Evolutionary conservation across 331 rosid species (phyloP), one percentile per base, ranked within the genome.

Genomic region (Cydonia oblonga): DNA sequence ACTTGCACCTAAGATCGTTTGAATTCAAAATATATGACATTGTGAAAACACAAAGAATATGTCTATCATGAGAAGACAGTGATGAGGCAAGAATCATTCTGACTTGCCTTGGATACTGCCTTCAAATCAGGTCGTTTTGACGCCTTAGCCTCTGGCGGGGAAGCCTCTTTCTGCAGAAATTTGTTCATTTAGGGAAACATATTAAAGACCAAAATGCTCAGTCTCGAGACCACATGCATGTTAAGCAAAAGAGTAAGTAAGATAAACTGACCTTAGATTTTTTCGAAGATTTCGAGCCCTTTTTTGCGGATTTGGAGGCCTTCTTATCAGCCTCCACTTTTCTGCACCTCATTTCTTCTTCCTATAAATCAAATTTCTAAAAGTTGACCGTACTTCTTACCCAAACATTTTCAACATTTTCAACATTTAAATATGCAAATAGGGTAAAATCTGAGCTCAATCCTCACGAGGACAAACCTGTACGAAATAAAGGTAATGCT

Each of bases 101-200:
- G 29, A 85, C 92, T 85, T 85, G 78, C 97, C 96, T 89, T 84
- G 11, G 93, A 63, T 68, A 89, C 8, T 19, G 97, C 97, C 87
- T 95, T 95, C 80, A 95, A 77, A 88, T 95, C 99, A 52, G 96
- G 99, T 62, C 97, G 87, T 79, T 91, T 88, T 3, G 90, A 84
- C 7, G 0, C 35, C 83, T 91, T 88, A 30, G 28, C 52, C n/a
- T 74, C 87, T 66, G 72, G 80, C 13, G 19, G 28, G 5, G 30
- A 60, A 42, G 65, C 49, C 15, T 12, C 71, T 72, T 81, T 81
- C 95, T 87, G 80, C 67, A 75, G 58, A 78, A 32, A 65, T 69
- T 40, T 64, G 40, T 28, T 22, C 35, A 70, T 33, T 10, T 70
- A 19, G 28, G 28, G 29, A 8, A 69, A 30, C 49, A 68, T 13